Percentiles rank a stretch among this genome's conserved stretches.
Conservation (phyloP, 1,284 basidiomycete species). For the Heliocybe sulcata region DNA sequence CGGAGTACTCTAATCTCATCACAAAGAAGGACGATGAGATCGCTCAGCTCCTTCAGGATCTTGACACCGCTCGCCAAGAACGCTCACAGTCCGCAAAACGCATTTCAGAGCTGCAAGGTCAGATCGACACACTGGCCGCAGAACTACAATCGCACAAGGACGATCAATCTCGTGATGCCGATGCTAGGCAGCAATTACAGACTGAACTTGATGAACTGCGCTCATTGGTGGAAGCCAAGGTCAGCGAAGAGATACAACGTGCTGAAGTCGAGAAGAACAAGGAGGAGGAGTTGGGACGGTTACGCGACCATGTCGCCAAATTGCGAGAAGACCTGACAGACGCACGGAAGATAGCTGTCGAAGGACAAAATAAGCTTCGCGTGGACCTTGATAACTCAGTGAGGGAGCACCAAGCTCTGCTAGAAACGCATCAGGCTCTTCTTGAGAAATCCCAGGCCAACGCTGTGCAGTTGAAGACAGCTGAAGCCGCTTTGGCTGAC, state of each 20-base stretch:
- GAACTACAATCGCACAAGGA: conserved; percentile 62
- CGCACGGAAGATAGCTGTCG: conserved; percentile 46
- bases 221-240: conserved; percentile 75
- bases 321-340: conserved; percentile 58
- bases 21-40: conserved; percentile 76
- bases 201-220: conserved; percentile 85
- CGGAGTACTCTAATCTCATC: conserved; percentile 75
- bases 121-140: conserved; percentile 61
- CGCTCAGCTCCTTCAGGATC: conserved; percentile 47
- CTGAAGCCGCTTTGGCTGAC: conserved; percentile 47
- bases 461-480: conserved; percentile 44
- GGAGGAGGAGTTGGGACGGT: conserved; percentile 72
- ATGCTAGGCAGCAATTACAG: conserved; percentile 58
- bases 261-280: conserved; percentile 84
- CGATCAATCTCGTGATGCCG: conserved; percentile 48
- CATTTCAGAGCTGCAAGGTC: conserved; percentile 57
- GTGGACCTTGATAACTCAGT: conserved; percentile 55
- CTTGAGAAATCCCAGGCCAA: conserved; percentile 46
- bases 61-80: conserved; percentile 46
- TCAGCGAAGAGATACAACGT: conserved; percentile 79
- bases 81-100: conserved; percentile 49
- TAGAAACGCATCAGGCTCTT: conserved; percentile 58
- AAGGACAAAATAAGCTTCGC: conserved; percentile 62
- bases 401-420: conserved; percentile 50
- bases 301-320: conserved; percentile 62